A percentile compares a stretch with the other conserved stretches of the same genome.
These are phyloP conservation scores for Microthlaspi erraticum DNA, from an alignment of 345 rosid species.

Conservation along the genomic window DNA sequence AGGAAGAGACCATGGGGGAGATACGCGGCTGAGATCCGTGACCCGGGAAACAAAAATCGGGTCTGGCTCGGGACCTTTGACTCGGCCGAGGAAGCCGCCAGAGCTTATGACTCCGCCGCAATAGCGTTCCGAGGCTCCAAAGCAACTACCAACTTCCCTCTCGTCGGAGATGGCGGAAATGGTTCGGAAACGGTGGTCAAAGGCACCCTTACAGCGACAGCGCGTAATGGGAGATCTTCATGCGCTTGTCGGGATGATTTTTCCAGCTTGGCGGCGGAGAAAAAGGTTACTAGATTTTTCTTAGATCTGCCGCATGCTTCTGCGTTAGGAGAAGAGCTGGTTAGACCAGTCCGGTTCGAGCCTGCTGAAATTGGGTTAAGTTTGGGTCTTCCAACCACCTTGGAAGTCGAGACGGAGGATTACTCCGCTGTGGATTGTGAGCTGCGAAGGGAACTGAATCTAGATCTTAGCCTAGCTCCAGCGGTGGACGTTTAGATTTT, in stretches of 20 bases:
- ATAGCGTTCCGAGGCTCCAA: conserved; percentile 61
- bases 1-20: conserved; percentile 78
- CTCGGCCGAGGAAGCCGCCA: conserved; percentile 68
- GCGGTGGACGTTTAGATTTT: conserved; percentile 53
- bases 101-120: conserved; percentile 64
- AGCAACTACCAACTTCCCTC: conserved; percentile 67
- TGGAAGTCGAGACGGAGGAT: conserved; percentile 52
- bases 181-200: conserved; percentile 46
- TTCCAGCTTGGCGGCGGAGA: conserved; percentile 42
- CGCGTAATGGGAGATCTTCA: conserved; percentile 6
- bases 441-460: conserved; percentile 40
- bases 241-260: conserved; percentile 31
- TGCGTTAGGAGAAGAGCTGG: conserved; percentile 9
- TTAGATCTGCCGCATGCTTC: conserved; percentile 6
- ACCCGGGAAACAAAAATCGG: conserved; percentile 64
- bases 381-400: conserved; percentile 41
- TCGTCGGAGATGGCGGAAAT: conserved; percentile 30
- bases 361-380: conserved; percentile 40
- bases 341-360: conserved; percentile 41
- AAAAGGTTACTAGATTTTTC: conserved; percentile 1
- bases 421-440: conserved; percentile 52
- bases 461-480: conserved; percentile 69
- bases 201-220: conserved; percentile 38
- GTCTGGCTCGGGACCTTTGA: conserved; percentile 74
- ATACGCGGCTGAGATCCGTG: conserved; percentile 74